Conservation (phyloP, 2,329 filamentous ascomycete species). For the Aspergillus sp. region DNA sequence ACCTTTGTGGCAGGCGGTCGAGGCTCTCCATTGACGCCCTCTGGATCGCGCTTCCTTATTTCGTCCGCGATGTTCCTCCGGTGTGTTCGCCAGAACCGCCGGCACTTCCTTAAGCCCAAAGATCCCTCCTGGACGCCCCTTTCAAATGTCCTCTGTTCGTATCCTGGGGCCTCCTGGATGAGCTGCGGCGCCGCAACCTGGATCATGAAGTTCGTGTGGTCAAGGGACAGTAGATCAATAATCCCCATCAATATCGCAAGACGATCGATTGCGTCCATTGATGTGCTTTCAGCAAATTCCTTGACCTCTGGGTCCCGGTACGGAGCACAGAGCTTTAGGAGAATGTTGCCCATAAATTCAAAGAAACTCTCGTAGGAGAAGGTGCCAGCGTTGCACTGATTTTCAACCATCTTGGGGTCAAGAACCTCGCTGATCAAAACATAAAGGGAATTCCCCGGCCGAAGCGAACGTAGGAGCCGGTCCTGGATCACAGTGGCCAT, state of each 20-base stretch:
- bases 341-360: conserved; percentile 51
- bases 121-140: conserved; percentile 44
- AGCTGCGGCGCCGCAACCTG: conserved; percentile 51
- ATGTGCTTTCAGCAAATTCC: conserved; percentile 42
- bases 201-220: conserved; percentile 58
- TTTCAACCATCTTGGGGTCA: conserved; percentile 49
- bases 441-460: conserved; percentile 52
- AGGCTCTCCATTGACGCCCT: conserved; percentile 26
- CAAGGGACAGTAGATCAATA: conserved; percentile 53
- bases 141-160: conserved; percentile 52
- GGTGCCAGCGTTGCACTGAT: conserved; percentile 49
- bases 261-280: conserved; percentile 52
- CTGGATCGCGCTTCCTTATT: conserved; percentile 39
- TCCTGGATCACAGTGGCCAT: conserved; percentile 57
- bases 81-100: conserved; percentile 45
- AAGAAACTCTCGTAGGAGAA: conserved; percentile 59
- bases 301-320: conserved; percentile 53
- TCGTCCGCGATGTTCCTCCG: conserved; percentile 38
- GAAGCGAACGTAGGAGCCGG: conserved; percentile 51
- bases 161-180: conserved; percentile 51
- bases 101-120: conserved; percentile 44
- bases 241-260: conserved; percentile 53
- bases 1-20: conserved; percentile 33
- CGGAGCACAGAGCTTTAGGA: conserved; percentile 57
- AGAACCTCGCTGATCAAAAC: conserved; percentile 52